Evolutionary conservation across 2,329 filamentous ascomycete genomes (phyloP), one percentile per base, ranked within the genome.

Genomic region (Trichoderma arundinaceum): DNA sequence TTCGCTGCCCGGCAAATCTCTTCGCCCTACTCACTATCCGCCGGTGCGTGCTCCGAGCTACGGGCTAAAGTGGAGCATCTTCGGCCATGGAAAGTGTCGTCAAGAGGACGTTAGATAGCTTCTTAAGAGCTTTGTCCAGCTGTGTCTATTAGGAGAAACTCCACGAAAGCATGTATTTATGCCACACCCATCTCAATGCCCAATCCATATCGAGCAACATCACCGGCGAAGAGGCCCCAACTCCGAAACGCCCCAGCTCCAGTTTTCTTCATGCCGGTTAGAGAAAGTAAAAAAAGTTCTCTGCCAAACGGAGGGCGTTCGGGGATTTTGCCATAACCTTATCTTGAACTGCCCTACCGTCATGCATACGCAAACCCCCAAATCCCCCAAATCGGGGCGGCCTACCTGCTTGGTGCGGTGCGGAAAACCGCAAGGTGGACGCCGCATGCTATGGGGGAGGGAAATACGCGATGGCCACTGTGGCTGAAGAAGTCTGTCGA

Each of bases 341-440:
- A 32, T 44, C 38, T 58, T 7, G 28, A n/a, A 17, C 35, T 35
- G n/a, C 54, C 41, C 33, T 12, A 33, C 22, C 54, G 54, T 58
- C 54, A 58, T 58, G 22, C 8, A 39, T 44, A 58, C 54, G 54
- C 54, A 58, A 58, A 13, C 28, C 22, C 28, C 32, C 32, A 17
- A 10, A 19, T 4, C 2, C 46, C n/a, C 32, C 52, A 39, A 52
- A 35, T 52, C 12, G 32, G 22, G 22, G 22, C 22, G 22, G 22
- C 2, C 22, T 28, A 4, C 22, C 22, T 28, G 4, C 22, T 28
- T 28, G 22, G 22, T 28, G 22, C 22, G 22, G 22, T 28, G 22
- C 22, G 22, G 22, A 28, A 28, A 28, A 28, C 22, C 22, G 22
- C 22, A 28, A 28, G 22, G 2, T 28, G 22, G 4, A 28, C 22